Percentiles rank a stretch among this genome's conserved stretches.
These are phyloP conservation scores for Cytospora chrysosperma DNA, from an alignment of 2,329 filamentous ascomycete species.

Conservation along the genomic window DNA sequence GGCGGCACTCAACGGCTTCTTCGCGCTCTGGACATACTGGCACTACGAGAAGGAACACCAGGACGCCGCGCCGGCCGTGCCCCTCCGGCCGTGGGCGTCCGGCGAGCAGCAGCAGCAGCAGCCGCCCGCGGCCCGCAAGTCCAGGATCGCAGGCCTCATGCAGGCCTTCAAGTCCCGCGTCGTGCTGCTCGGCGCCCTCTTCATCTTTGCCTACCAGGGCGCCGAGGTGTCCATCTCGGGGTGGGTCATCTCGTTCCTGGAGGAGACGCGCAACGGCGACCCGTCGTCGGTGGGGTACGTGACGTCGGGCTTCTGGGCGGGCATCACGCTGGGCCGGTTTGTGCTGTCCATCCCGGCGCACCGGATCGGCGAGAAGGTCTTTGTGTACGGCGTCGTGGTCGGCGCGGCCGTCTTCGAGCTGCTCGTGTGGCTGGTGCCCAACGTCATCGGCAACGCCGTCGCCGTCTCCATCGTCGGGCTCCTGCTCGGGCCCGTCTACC, in stretches of 20 bases:
- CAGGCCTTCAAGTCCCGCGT: conserved; percentile 51
- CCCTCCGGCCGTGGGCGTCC: conserved; percentile 35
- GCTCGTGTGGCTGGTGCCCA: conserved; percentile 76
- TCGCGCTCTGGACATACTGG: conserved; percentile 67
- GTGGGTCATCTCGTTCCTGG: conserved; percentile 85
- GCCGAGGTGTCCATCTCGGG: conserved; percentile 81
- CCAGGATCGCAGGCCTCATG: conserved; percentile 43
- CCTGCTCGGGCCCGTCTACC: conserved; percentile 76
- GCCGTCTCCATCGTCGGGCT: conserved; percentile 70
- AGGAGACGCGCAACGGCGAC: conserved; percentile 67
- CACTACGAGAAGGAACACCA: conserved; percentile 62
- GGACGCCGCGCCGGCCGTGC: conserved; percentile 27
- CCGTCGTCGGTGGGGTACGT: conserved; percentile 76
- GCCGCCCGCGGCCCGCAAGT: too few species aligned
- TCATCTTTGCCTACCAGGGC: conserved; percentile 85
- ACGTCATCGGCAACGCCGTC: conserved; percentile 68
- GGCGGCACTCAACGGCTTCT: conserved; percentile 53
- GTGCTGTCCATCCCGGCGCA: conserved; percentile 65
- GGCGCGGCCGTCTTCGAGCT: conserved; percentile 68
- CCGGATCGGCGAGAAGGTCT: conserved; percentile 66
- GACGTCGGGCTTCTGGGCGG: conserved; percentile 68
- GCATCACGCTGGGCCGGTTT: conserved; percentile 76
- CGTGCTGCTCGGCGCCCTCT: conserved; percentile 72
- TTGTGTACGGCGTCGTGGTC: conserved; percentile 61
- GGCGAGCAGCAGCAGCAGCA: neutral